Conservation (phyloP, 805 yeast genomes). For the Metschnikowia arizonensis region DNA sequence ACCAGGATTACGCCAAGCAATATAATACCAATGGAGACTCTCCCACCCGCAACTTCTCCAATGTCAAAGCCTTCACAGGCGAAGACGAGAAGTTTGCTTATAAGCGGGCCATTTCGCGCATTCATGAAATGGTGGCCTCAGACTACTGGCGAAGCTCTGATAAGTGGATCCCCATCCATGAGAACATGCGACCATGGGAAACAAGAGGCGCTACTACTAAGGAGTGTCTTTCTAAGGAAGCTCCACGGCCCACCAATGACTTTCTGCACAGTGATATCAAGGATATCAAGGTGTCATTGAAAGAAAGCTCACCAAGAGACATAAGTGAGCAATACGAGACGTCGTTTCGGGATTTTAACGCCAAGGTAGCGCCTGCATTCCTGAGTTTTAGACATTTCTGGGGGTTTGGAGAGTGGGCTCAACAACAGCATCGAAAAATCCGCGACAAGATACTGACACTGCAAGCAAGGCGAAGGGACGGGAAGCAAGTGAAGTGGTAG, state of each 20-base stretch:
- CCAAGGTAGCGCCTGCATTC: constrained; percentile 23
- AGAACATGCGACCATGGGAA: constrained; percentile 58
- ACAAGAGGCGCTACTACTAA: no score
- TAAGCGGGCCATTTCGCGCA: constrained; percentile 64
- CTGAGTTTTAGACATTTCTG: constrained; percentile 48
- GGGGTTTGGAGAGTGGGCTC: constrained; percentile 61
- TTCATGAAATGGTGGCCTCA: constrained; percentile 55
- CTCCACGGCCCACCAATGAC: no score
- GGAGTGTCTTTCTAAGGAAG: no score
- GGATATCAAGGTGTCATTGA: constrained; percentile 10
- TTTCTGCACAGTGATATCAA: constrained; percentile 8
- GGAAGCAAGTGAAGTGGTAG: no score
- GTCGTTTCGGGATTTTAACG: constrained; percentile 24
- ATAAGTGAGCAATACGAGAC: constrained; percentile 18
- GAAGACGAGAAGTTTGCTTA: constrained; percentile 75
- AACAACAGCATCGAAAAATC: constrained; percentile 42
- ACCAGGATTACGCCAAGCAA: constrained; percentile 38
- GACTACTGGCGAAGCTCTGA: constrained; percentile 45
- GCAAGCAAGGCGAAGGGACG: no score
- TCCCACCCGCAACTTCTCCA: constrained; percentile 32
- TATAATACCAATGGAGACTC: constrained; percentile 8
- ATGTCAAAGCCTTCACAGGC: constrained; percentile 60
- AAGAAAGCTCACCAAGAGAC: constrained; percentile 23
- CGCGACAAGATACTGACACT: constrained; percentile 53
- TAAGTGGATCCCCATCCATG: constrained; percentile 55